These are phyloP conservation scores for Coemansia erecta DNA, from an alignment of 192 early-diverging fungal species.

Conservation along the genomic window DNA sequence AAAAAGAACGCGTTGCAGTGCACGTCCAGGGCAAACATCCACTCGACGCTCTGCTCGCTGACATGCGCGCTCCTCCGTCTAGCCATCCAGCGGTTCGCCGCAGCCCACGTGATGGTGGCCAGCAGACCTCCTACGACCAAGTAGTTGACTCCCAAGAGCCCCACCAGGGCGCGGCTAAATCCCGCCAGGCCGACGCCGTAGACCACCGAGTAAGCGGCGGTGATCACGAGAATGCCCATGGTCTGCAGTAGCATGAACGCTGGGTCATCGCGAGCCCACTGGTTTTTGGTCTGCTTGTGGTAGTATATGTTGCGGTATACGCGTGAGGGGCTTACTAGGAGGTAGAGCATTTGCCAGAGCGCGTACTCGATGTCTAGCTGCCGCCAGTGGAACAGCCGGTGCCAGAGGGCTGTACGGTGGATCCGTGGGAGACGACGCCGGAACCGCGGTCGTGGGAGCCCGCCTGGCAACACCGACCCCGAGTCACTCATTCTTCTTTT, in stretches of 20 bases:
- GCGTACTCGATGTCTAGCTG: conserved; percentile 52
- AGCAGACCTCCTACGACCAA: conserved; percentile 14
- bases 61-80: conserved; percentile 74
- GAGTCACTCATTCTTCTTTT: conserved; percentile 26
- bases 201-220: conserved; percentile 33
- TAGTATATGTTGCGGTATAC: conserved; percentile 91
- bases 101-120: conserved; percentile 43
- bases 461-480: conserved; percentile 22
- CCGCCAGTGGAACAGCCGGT: conserved; percentile 43
- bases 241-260: conserved; percentile 83
- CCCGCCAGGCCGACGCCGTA: conserved; percentile 34
- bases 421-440: conserved; percentile 39
- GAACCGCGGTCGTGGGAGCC: conserved; percentile 15
- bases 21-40: conserved; percentile 95
- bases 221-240: conserved; percentile 49
- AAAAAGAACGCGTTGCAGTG: conserved; percentile 97
- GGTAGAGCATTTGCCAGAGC: conserved; percentile 50
- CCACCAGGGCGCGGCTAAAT: conserved; percentile 35
- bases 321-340: conserved; percentile 43
- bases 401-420: conserved; percentile 44
- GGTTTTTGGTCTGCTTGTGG: conserved; percentile 98
- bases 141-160: conserved; percentile 43
- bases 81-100: conserved; percentile 79
- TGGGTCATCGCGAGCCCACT: conserved; percentile 97
- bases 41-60: conserved; percentile 86